phyloP scores from a whole-genome alignment of 441 rosid species.

The Corymbia citriodora region DNA sequence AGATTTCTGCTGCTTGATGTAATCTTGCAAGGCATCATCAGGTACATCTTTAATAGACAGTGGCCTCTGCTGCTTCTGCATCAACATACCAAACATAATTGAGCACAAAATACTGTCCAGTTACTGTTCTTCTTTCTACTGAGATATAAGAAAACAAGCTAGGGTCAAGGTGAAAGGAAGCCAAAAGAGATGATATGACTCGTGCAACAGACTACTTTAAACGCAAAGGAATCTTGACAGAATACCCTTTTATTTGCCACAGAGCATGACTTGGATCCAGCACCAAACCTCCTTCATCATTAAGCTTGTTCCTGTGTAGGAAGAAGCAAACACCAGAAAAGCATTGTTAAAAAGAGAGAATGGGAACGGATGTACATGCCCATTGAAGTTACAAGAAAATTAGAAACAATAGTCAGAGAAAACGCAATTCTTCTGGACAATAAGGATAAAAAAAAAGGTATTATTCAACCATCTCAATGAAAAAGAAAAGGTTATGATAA shows the following conservation, averaged over 20 bases:
- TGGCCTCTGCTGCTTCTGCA: constrained; percentile 33
- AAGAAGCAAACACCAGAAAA: neutral
- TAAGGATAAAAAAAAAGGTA: neutral
- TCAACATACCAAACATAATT: constrained; percentile 1
- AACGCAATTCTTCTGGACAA: neutral
- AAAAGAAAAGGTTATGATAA: neutral
- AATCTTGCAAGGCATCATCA: constrained; percentile 29
- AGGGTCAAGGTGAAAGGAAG: neutral
- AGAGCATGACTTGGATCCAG: constrained; percentile 19
- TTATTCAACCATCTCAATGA: neutral
- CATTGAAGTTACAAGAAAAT: neutral
- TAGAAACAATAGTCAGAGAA: neutral
- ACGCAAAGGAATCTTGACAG: neutral
- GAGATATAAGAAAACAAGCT: neutral
- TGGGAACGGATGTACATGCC: neutral
- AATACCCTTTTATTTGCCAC: constrained; percentile 37
- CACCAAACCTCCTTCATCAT: constrained; percentile 8
- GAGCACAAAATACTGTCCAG: neutral
- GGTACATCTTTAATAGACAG: constrained; percentile 14
- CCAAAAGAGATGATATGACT: neutral
- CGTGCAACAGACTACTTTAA: neutral
- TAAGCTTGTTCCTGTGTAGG: constrained; percentile 25
- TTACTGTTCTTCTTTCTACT: neutral
- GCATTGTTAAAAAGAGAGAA: neutral
- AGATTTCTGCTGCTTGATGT: constrained; percentile 58